Conservation (phyloP, 805 yeast species). For the Jamesozyma lodderae region DNA sequence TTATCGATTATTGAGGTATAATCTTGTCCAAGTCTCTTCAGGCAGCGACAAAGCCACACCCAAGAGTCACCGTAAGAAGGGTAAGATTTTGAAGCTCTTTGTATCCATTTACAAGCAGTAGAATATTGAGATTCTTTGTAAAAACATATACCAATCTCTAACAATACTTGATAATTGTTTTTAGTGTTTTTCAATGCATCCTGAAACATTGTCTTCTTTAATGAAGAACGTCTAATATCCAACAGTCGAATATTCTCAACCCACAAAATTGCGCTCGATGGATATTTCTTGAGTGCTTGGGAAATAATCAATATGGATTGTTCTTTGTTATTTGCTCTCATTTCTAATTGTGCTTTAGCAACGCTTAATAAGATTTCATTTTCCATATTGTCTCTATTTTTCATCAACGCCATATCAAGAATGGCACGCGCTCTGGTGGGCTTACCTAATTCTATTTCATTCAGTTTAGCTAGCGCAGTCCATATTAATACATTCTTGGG, state of each 20-base stretch:
- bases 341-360: conserved; percentile 52
- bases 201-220: conserved; percentile 48
- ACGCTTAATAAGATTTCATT: conserved; percentile 43
- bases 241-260: conserved; percentile 40
- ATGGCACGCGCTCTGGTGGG: conserved; percentile 58
- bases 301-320: conserved; percentile 49
- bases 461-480: conserved; percentile 42
- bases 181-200: conserved; percentile 64
- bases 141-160: conserved; percentile 58
- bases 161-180: conserved; percentile 49
- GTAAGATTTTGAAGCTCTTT: conserved; percentile 51
- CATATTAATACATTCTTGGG: conserved; percentile 43
- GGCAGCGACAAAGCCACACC: conserved; percentile 51
- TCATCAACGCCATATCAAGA: conserved; percentile 55
- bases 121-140: conserved; percentile 54
- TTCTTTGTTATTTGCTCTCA: conserved; percentile 35
- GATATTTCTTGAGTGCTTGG: conserved; percentile 50
- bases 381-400: conserved; percentile 34
- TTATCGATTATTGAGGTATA: conserved; percentile 5
- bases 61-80: conserved; percentile 66
- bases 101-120: conserved; percentile 67
- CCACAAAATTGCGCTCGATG: conserved; percentile 59
- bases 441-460: conserved; percentile 34
- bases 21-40: conserved; percentile 27
- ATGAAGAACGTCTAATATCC: conserved; percentile 36